phyloP scores from a whole-genome alignment of 805 yeast genomes.

The Cyberlindnera mississippiensis region DNA sequence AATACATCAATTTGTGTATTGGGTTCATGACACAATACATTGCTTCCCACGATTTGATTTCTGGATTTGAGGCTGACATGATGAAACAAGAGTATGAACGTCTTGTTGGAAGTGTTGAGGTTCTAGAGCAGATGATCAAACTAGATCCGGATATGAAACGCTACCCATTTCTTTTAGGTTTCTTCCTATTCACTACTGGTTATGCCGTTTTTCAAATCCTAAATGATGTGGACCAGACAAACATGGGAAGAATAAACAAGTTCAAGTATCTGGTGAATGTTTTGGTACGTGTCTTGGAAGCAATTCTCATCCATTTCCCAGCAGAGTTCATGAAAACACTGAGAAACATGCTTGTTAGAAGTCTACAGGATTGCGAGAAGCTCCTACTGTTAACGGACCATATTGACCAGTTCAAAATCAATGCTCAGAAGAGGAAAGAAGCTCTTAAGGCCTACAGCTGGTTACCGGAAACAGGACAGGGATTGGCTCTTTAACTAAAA shows the following conservation, averaged over 20 bases:
- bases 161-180: constrained; percentile 22
- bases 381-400: constrained; percentile 21
- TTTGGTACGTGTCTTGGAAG: constrained; percentile 23
- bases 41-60: constrained; percentile 13
- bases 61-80: constrained; percentile 16
- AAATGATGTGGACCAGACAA: constrained; percentile 19
- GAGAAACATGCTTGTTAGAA: constrained; percentile 22
- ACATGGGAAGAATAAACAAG: constrained; percentile 21
- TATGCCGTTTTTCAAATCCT: constrained; percentile 21
- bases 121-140: constrained; percentile 18
- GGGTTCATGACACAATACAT: constrained; percentile 19
- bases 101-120: constrained; percentile 18
- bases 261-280: constrained; percentile 24
- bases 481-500: constrained; percentile 30
- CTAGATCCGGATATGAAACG: constrained; percentile 19
- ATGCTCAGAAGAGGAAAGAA: constrained; percentile 26
- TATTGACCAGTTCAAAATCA: constrained; percentile 17
- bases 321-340: constrained; percentile 26
- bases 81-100: constrained; percentile 14
- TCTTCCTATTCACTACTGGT: constrained; percentile 22
- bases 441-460: constrained; percentile 34
- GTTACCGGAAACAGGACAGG: constrained; percentile 33
- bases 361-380: constrained; percentile 26
- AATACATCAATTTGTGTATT: constrained; percentile 18
- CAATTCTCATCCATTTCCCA: constrained; percentile 28